Evolutionary conservation across 1,284 basidiomycete species (phyloP).

Genomic region (Malassezia japonica): DNA sequence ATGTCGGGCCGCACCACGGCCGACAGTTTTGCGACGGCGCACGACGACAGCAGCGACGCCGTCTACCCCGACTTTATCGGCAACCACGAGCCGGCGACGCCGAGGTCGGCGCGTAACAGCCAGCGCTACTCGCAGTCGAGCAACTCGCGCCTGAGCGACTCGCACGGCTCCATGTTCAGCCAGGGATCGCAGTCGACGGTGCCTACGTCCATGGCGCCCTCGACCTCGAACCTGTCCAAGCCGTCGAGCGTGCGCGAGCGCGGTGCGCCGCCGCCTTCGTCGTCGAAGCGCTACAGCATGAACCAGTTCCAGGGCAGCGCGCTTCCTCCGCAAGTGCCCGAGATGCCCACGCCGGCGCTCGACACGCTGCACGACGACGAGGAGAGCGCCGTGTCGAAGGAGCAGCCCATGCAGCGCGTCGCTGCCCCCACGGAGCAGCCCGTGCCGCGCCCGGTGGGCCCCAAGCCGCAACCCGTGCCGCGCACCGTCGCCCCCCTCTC

Average conservation of each 20-base stretch:
- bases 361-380: neutral
- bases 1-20: too few species aligned
- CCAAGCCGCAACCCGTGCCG: too few species aligned
- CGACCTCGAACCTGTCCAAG: neutral
- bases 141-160: slow-evolving; percentile 1
- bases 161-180: neutral
- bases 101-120: neutral
- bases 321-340: neutral
- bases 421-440: too few species aligned
- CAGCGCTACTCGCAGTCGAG: neutral
- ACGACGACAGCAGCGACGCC: neutral
- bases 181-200: neutral
- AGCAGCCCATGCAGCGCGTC: too few species aligned
- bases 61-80: neutral
- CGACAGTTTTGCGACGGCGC: slow-evolving; percentile 3
- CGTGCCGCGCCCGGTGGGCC: too few species aligned
- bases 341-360: neutral
- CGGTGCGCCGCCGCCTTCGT: neutral
- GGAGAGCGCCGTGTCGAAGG: too few species aligned
- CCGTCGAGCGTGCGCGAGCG: neutral
- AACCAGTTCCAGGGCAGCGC: neutral
- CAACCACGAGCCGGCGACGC: neutral
- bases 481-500: too few species aligned
- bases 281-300: neutral
- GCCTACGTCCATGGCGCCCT: neutral